Percentiles rank a stretch among this genome's conserved stretches.
phyloP scores from a whole-genome alignment of 257 asterid genomes.

The Solanum microdontum region DNA sequence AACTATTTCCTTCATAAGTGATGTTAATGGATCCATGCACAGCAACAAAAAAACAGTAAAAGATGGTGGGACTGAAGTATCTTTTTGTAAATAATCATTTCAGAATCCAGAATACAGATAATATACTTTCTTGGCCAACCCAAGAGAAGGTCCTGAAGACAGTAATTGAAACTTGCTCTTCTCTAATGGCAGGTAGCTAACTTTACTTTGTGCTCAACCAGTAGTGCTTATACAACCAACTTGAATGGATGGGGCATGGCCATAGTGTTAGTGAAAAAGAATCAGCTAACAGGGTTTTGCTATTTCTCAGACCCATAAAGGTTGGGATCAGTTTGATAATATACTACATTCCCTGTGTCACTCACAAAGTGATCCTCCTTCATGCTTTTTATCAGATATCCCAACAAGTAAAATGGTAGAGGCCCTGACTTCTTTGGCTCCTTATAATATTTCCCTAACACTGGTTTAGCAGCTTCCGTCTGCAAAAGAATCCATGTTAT shows the following conservation, averaged over 20 bases:
- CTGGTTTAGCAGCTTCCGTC: slow-evolving; percentile 79
- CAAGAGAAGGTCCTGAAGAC: neutral
- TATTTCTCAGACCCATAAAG: slow-evolving; percentile 20
- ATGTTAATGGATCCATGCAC: neutral
- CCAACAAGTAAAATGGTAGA: slow-evolving; percentile 52
- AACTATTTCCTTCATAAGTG: neutral
- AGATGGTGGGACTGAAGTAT: neutral
- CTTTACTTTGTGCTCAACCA: neutral
- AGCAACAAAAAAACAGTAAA: neutral
- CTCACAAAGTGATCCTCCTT: slow-evolving; percentile 64
- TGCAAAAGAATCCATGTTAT: slow-evolving; percentile 11
- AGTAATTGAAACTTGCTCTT: neutral
- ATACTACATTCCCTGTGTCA: slow-evolving; percentile 57
- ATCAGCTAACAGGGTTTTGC: neutral
- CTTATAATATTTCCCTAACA: slow-evolving; percentile 63
- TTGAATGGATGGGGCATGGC: neutral
- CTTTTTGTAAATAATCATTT: neutral
- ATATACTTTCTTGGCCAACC: neutral
- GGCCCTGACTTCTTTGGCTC: slow-evolving; percentile 77
- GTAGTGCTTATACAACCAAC: neutral
- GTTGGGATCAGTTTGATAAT: slow-evolving; percentile 50
- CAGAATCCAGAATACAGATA: neutral
- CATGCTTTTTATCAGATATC: slow-evolving; percentile 53
- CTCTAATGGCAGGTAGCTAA: neutral
- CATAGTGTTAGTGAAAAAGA: slow-evolving; percentile 3